Conservation (phyloP, 345 rosid species). For the Microthlaspi erraticum region DNA sequence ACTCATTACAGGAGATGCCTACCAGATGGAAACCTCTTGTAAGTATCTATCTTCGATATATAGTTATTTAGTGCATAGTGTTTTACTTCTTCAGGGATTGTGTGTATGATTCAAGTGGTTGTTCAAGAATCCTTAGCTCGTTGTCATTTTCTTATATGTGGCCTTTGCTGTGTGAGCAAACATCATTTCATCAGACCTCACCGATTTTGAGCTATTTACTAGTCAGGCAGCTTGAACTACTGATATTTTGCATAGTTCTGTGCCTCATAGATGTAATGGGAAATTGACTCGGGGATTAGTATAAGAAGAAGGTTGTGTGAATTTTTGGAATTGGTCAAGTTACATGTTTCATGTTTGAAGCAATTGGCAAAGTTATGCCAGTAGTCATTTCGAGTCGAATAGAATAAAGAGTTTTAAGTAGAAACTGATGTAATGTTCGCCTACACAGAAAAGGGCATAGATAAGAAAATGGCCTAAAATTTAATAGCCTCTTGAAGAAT, state of each 20-base stretch:
- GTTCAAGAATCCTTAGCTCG: not conserved
- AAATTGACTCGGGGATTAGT: conserved; percentile 7
- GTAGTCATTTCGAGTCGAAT: conserved; percentile 14
- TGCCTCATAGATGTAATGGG: conserved; percentile 14
- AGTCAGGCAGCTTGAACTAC: conserved; percentile 21
- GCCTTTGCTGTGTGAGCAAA: not conserved
- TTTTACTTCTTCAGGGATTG: conserved; percentile 15
- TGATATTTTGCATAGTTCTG: conserved; percentile 29
- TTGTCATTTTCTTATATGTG: not conserved
- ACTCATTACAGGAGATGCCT: conserved; percentile 65
- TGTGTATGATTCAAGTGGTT: conserved; percentile 4
- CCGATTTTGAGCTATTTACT: conserved; percentile 3
- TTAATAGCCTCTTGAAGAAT: not conserved
- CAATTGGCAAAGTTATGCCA: conserved; percentile 26
- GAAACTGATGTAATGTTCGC: not conserved
- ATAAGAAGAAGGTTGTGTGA: not conserved
- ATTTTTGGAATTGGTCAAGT: not conserved
- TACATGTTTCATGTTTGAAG: conserved; percentile 29
- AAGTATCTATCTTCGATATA: conserved; percentile 46
- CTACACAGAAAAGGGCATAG: not conserved
- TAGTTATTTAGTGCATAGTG: not conserved
- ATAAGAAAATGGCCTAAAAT: not conserved
- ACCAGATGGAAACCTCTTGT: conserved; percentile 86
- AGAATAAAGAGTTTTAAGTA: conserved; percentile 5
- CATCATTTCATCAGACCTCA: not conserved